Evolutionary conservation across 192 early-diverging fungal species (phyloP).

Genomic region (Podochytrium sp.): DNA sequence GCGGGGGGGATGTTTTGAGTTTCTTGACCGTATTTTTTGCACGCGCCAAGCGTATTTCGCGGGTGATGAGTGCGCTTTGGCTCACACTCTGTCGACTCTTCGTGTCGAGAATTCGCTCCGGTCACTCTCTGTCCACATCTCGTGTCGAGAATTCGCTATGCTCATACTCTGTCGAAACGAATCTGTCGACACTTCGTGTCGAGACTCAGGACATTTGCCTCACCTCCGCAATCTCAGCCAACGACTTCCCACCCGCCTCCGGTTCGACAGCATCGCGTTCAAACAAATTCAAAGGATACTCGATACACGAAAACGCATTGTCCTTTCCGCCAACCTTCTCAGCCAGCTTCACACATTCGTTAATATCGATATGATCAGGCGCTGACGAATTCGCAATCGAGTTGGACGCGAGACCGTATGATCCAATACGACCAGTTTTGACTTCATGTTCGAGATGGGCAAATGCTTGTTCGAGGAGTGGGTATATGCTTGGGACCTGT

Average conservation of each 20-base stretch:
- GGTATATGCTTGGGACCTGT: slow-evolving; percentile 49
- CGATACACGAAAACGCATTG: slow-evolving; percentile 61
- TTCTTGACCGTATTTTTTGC: too few relatives aligned
- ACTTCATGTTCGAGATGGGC: slow-evolving; percentile 70
- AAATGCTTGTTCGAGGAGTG: slow-evolving; percentile 61
- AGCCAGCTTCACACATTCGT: slow-evolving; percentile 39
- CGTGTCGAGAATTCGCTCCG: too few relatives aligned
- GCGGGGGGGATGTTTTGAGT: too few relatives aligned
- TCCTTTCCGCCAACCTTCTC: slow-evolving; percentile 33
- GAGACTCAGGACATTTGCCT: too few relatives aligned
- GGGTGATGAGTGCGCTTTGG: too few relatives aligned
- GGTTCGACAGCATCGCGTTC: slow-evolving; percentile 62
- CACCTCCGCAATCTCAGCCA: slow-evolving; percentile 33
- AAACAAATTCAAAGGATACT: slow-evolving; percentile 78
- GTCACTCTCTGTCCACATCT: too few relatives aligned
- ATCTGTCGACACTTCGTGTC: too few relatives aligned
- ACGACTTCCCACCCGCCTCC: slow-evolving; percentile 27
- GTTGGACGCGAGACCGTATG: slow-evolving; percentile 75
- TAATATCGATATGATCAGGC: slow-evolving; percentile 65
- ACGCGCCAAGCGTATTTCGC: too few relatives aligned
- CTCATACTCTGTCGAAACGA: too few relatives aligned
- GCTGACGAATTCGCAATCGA: slow-evolving; percentile 58
- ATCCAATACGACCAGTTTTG: slow-evolving; percentile 56
- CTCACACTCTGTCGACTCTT: too few relatives aligned
- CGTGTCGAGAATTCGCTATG: too few relatives aligned